Evolutionary conservation across 2,329 filamentous ascomycete species (phyloP).

Genomic region (Cercospora brassicicola): DNA sequence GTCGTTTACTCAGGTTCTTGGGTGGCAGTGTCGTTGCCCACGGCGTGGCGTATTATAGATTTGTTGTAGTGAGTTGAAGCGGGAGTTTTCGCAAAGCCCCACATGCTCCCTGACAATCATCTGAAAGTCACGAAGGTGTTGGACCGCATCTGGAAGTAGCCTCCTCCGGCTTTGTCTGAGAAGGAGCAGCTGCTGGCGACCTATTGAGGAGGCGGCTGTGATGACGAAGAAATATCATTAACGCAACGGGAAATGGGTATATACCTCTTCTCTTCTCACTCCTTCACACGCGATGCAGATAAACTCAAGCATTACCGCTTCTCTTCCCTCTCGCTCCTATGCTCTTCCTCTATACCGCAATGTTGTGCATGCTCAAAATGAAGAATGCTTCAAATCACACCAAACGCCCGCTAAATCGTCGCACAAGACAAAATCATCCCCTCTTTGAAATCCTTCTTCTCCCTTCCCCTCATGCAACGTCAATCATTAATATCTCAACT

Average conservation of each 20-base stretch:
- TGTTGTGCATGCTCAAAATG: background rate
- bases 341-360: background rate
- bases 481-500: constrained; percentile 47
- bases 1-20: too few species aligned
- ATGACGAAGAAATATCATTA: background rate
- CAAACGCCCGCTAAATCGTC: background rate
- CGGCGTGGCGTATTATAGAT: too few species aligned
- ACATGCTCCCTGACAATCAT: too few species aligned
- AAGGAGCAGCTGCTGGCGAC: background rate
- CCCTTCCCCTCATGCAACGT: background rate
- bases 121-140: too few species aligned
- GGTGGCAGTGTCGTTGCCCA: too few species aligned
- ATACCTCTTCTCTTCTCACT: background rate
- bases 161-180: background rate
- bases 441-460: background rate
- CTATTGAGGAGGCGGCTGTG: background rate
- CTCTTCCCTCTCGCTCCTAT: background rate
- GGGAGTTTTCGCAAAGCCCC: too few species aligned
- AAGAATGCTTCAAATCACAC: background rate
- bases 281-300: background rate
- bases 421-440: background rate
- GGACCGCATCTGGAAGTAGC: too few species aligned
- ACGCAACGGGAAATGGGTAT: constrained; percentile 9
- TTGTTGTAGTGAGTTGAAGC: too few species aligned
- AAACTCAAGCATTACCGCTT: background rate